Percentiles rank a stretch among this genome's conserved stretches.
These are phyloP conservation scores for Millerozyma acaciae DNA, from an alignment of 805 yeast species.

Conservation along the genomic window DNA sequence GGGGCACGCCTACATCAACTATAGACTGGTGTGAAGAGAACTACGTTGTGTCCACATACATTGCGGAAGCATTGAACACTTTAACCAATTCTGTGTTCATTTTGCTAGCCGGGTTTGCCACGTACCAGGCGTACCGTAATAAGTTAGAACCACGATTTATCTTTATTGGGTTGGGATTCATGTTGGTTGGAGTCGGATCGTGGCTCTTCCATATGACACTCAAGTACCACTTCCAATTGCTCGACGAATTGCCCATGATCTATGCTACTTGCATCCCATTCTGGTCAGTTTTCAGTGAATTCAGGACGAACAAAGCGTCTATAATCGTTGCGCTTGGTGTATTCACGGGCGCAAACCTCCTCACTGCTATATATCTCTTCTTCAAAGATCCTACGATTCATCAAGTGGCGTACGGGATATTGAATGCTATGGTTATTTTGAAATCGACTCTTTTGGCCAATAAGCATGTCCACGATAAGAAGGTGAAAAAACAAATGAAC, in stretches of 20 bases:
- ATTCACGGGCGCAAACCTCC: constrained; percentile 48
- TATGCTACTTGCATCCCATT: constrained; percentile 96
- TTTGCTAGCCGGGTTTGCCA: constrained; percentile 56
- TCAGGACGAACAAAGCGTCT: constrained; percentile 36
- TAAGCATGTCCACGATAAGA: constrained; percentile 47
- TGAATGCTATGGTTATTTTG: constrained; percentile 70
- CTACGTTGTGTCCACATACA: constrained; percentile 48
- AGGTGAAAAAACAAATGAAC: constrained; percentile 47
- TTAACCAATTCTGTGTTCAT: constrained; percentile 64
- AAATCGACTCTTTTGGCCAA: constrained; percentile 53
- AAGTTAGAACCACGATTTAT: constrained; percentile 67
- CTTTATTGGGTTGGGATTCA: constrained; percentile 72
- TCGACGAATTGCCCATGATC: constrained; percentile 97
- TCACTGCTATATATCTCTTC: constrained; percentile 71
- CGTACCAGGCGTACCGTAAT: constrained; percentile 57
- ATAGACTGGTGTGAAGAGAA: constrained; percentile 35
- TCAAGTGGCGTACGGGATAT: constrained; percentile 76
- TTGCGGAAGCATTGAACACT: constrained; percentile 90
- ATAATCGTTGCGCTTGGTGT: constrained; percentile 45
- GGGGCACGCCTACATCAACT: constrained; percentile 90
- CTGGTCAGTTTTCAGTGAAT: constrained; percentile 74
- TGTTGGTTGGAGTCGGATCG: constrained; percentile 86
- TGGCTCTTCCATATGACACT: constrained; percentile 98
- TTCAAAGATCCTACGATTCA: constrained; percentile 83
- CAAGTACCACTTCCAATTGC: constrained; percentile 79